These are phyloP conservation scores for Gonapodya prolifera DNA, from an alignment of 192 early-diverging fungal genomes.

Conservation along the genomic window DNA sequence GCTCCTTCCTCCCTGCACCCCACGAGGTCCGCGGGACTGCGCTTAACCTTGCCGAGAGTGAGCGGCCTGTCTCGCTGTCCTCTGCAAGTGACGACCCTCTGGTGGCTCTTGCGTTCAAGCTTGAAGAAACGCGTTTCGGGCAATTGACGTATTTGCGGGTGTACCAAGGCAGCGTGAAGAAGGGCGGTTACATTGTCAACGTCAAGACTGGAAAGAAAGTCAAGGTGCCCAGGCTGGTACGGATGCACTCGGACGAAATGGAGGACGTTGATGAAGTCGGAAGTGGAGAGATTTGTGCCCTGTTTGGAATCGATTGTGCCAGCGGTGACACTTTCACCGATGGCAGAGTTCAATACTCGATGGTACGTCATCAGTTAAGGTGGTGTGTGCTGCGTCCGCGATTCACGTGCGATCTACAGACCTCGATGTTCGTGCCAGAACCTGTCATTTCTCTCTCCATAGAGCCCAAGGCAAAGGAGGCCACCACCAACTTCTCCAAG, in stretches of 20 bases:
- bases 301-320: constrained; percentile 96
- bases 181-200: constrained; percentile 80
- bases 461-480: constrained; percentile 80
- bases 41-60: constrained; percentile 53
- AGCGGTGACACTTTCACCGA: constrained; percentile 96
- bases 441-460: constrained; percentile 93
- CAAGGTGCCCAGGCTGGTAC: constrained; percentile 89
- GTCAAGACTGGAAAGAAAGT: constrained; percentile 81
- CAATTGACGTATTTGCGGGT: constrained; percentile 95
- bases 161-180: constrained; percentile 82
- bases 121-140: constrained; percentile 90
- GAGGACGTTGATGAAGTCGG: constrained; percentile 89
- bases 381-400: background rate
- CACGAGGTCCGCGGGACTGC: constrained; percentile 59
- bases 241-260: constrained; percentile 98
- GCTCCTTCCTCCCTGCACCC: constrained; percentile 57
- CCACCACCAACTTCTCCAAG: constrained; percentile 56
- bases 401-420: constrained; percentile 18
- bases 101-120: constrained; percentile 71
- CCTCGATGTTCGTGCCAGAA: constrained; percentile 94
- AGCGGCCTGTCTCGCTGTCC: constrained; percentile 39
- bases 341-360: constrained; percentile 63
- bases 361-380: constrained; percentile 31
- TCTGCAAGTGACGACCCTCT: constrained; percentile 60
- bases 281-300: constrained; percentile 93